phyloP scores from a whole-genome alignment of 768 basidiomycete species.

The Steccherinum ochraceum region DNA sequence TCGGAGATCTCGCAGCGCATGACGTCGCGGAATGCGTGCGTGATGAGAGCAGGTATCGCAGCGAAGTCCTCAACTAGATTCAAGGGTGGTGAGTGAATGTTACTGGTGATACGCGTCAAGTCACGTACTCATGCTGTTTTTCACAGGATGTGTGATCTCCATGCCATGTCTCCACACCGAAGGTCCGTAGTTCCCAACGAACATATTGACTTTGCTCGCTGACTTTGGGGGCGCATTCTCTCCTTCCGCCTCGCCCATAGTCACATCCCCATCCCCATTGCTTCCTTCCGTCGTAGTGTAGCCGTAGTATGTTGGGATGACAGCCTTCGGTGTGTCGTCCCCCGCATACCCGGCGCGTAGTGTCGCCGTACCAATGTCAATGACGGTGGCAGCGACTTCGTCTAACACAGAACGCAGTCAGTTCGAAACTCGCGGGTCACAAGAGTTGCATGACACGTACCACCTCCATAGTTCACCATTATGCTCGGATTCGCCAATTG shows the following conservation, averaged over 20 bases:
- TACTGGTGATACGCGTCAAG: not conserved
- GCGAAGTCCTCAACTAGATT: conserved; percentile 67
- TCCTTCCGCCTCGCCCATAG: conserved; percentile 45
- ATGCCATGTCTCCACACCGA: conserved; percentile 87
- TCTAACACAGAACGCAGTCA: conserved; percentile 41
- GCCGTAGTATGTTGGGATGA: conserved; percentile 87
- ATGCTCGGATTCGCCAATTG: too few relatives aligned
- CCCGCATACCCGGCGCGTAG: conserved; percentile 96
- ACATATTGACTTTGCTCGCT: conserved; percentile 52
- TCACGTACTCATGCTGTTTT: conserved; percentile 75
- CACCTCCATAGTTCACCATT: conserved; percentile 88
- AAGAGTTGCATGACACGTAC: conserved; percentile 35
- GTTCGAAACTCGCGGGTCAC: not conserved
- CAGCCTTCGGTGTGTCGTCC: conserved; percentile 90
- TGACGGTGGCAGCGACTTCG: conserved; percentile 93
- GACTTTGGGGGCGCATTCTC: conserved; percentile 19
- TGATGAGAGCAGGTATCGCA: conserved; percentile 63
- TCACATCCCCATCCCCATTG: conserved; percentile 36
- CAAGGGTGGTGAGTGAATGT: not conserved
- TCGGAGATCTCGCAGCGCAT: conserved; percentile 75
- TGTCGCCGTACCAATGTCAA: conserved; percentile 90
- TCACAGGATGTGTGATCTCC: conserved; percentile 79
- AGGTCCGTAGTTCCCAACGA: conserved; percentile 83
- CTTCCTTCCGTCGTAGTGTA: conserved; percentile 38
- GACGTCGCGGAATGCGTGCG: conserved; percentile 68